These are phyloP conservation scores for Alternaria gansuensis DNA, from an alignment of 2,329 filamentous ascomycete genomes.

Conservation along the genomic window DNA sequence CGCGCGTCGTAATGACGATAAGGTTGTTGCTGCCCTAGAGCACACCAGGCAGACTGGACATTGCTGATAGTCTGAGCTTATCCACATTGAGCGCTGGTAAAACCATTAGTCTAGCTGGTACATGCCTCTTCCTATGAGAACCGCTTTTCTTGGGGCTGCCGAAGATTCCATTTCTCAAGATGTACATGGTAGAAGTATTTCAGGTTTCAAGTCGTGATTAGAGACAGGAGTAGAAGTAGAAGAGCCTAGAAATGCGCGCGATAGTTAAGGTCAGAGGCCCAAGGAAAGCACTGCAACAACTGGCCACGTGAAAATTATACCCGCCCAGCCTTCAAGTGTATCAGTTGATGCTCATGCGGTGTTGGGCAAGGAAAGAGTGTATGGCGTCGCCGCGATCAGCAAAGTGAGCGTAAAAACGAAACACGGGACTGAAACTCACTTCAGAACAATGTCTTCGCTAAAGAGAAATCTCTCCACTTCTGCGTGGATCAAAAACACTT, in stretches of 20 bases:
- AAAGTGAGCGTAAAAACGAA: too few species aligned
- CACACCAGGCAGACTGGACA: background rate
- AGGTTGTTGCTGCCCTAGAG: background rate
- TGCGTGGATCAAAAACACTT: conserved; percentile 27
- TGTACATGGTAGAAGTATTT: background rate
- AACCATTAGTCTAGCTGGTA: background rate
- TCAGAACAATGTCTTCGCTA: conserved; percentile 23
- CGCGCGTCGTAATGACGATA: background rate
- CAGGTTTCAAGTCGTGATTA: background rate
- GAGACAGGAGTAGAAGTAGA: background rate
- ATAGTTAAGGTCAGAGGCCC: background rate
- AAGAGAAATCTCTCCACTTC: conserved; percentile 27
- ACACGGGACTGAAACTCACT: conserved; percentile 9
- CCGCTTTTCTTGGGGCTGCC: too few species aligned
- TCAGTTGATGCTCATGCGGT: too few species aligned
- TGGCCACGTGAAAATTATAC: too few species aligned
- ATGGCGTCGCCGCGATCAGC: too few species aligned
- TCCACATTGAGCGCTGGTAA: background rate
- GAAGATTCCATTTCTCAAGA: background rate
- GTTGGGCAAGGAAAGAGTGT: too few species aligned
- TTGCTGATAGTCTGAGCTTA: background rate
- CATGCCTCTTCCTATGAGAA: fast-evolving
- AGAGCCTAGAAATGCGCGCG: background rate
- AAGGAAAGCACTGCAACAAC: background rate
- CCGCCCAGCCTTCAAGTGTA: background rate